Base-by-base conservation (phyloP, 148 eudicot genomes). In the Nepenthes mirabilis region DNA sequence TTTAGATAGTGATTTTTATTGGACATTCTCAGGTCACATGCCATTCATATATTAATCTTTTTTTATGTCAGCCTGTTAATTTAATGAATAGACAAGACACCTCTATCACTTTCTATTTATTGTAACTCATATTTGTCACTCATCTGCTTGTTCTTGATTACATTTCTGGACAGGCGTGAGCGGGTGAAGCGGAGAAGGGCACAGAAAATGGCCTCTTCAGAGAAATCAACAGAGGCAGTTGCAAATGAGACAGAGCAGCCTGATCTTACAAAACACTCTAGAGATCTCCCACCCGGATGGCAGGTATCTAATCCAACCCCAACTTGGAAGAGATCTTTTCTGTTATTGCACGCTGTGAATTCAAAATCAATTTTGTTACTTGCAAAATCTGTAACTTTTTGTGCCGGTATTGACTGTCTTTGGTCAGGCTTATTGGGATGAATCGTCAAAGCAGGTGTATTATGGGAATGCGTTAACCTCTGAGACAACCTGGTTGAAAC, bases 131-230 rank as follows among this genome's bases (percentile, higher is more conserved):
- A 33, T n/a, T 57, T 57, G 6, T 49, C n/a, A 49, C 2, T 49
- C 52, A 1, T 49, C n/a, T n/a, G 6, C 55, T 58, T 63, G 37
- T 10, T 45, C 34, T 5, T 35, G 23, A 23, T 23, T 23, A 13
- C 37, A 14, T 3, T 37, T 1, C 56, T 53, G 9, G 51, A 61
- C 69, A 93, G 98, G 98, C 94, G 98, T 47, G 98, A 83, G 68
- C 83, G 96, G 55, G 96, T 93, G 64, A 93, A 86, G 83, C 95
- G 98, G 14, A 86, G 70, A 77, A 80, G 91, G 74, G 95, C 95
- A 56, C 70, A 79, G 72, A 74, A 70, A 62, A 81, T 48, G 58
- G 85, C 82, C 74, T 65, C 71, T 49, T 67, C 11, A 43, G 67
- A 68, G 61, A 72, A 62, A 52, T 45, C 71, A n/a, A 60, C 78